Percentiles rank a stretch among this genome's conserved stretches.
phyloP scores from a whole-genome alignment of 2,329 filamentous ascomycete genomes.

The Colletotrichum abscissum region DNA sequence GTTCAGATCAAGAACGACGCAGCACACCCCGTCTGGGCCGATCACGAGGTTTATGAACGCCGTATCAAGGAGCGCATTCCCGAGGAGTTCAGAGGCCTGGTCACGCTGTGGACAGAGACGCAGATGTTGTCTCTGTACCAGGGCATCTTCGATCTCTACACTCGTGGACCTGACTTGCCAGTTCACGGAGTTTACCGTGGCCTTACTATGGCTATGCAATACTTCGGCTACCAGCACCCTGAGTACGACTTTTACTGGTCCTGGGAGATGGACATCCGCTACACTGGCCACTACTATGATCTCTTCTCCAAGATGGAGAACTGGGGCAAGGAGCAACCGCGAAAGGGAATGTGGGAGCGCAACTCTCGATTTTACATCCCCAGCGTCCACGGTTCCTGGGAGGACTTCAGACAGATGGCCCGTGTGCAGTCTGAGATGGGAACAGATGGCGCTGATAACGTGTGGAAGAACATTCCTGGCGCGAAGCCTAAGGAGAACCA shows the following conservation, averaged over 20 bases:
- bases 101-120: slow-evolving; percentile 91
- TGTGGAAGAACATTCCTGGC: slow-evolving; percentile 69
- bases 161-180: slow-evolving; percentile 73
- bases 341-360: slow-evolving; percentile 85
- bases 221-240: slow-evolving; percentile 88
- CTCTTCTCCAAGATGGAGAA: slow-evolving; percentile 75
- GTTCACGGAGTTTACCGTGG: slow-evolving; percentile 94
- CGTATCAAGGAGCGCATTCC: slow-evolving; percentile 78
- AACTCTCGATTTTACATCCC: slow-evolving; percentile 84
- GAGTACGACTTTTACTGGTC: slow-evolving; percentile 96
- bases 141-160: slow-evolving; percentile 82
- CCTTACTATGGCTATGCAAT: slow-evolving; percentile 93
- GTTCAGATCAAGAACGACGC: slow-evolving; percentile 86
- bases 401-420: slow-evolving; percentile 82
- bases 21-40: slow-evolving; percentile 81
- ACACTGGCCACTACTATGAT: slow-evolving; percentile 88
- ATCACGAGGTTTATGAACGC: slow-evolving; percentile 74
- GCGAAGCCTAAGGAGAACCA: slow-evolving; percentile 47
- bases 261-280: slow-evolving; percentile 94
- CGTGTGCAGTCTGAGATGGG: slow-evolving; percentile 81
- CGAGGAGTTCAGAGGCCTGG: slow-evolving; percentile 87
- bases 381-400: slow-evolving; percentile 80
- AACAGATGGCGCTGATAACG: slow-evolving; percentile 71
- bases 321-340: slow-evolving; percentile 79
- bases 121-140: slow-evolving; percentile 94